A percentile compares a stretch with the other conserved stretches of the same genome.
Evolutionary conservation across 331 rosid genomes (phyloP).

Genomic region (Rosa hybrid): DNA sequence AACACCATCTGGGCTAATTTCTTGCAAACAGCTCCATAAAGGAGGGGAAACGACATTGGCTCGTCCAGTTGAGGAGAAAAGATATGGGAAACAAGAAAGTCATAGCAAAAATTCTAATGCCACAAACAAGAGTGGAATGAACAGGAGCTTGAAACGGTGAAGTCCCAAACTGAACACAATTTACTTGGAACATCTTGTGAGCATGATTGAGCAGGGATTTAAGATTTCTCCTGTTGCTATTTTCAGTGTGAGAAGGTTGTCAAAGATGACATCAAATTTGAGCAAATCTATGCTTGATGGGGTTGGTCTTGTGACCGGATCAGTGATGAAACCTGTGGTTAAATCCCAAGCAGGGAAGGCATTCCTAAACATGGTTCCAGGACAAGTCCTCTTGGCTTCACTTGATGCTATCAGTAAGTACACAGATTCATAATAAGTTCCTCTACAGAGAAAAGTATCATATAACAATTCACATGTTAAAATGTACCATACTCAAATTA

Average conservation of each 20-base stretch:
- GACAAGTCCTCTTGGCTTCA: conserved; percentile 84
- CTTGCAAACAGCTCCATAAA: conserved; percentile 58
- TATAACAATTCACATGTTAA: background rate
- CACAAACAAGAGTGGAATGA: conserved; percentile 52
- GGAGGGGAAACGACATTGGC: conserved; percentile 83
- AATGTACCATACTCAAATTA: background rate
- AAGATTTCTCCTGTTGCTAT: background rate
- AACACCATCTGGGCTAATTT: background rate
- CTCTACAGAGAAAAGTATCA: background rate
- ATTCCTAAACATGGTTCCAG: conserved; percentile 82
- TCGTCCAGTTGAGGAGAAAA: conserved; percentile 34
- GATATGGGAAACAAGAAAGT: conserved; percentile 30
- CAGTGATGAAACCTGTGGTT: conserved; percentile 69
- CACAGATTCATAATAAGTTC: background rate
- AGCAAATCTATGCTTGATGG: conserved; percentile 74
- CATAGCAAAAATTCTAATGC: conserved; percentile 18
- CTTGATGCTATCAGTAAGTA: conserved; percentile 93
- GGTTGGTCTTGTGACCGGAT: conserved; percentile 68
- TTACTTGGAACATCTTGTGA: background rate
- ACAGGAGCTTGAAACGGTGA: conserved; percentile 77
- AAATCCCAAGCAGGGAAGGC: conserved; percentile 78
- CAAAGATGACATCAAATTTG: conserved; percentile 68
- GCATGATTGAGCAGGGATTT: conserved; percentile 3
- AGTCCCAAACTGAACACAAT: background rate
- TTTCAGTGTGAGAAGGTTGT: conserved; percentile 55